Evolutionary conservation across 805 yeast species (phyloP).

Genomic region (Priceomyces melissophilus): DNA sequence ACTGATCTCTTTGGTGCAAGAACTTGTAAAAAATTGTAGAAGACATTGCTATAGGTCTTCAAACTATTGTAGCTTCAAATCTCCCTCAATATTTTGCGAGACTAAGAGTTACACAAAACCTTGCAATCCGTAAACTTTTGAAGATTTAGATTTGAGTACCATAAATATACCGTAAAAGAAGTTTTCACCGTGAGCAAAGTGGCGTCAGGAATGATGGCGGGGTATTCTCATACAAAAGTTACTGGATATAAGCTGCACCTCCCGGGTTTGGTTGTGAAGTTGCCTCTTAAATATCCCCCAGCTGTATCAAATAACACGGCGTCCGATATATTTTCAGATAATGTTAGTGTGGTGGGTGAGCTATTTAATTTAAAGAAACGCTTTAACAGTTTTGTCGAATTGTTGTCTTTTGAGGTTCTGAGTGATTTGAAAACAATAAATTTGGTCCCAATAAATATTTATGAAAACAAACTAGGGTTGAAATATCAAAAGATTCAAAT

Average conservation of each 20-base stretch:
- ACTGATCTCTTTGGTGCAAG: conserved; percentile 74
- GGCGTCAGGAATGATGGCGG: background rate
- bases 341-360: conserved; percentile 17
- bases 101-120: conserved; percentile 6
- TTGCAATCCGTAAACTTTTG: background rate
- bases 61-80: too few species aligned
- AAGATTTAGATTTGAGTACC: background rate
- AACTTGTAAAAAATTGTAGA: conserved; percentile 86
- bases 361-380: conserved; percentile 20
- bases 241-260: conserved; percentile 18
- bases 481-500: conserved; percentile 31
- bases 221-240: conserved; percentile 6
- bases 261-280: conserved; percentile 12
- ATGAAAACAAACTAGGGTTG: conserved; percentile 28
- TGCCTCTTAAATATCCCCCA: conserved; percentile 24
- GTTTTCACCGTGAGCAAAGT: background rate
- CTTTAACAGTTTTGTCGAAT: conserved; percentile 20
- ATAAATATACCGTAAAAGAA: background rate
- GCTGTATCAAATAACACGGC: conserved; percentile 6
- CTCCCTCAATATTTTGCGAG: background rate
- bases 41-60: conserved; percentile 50
- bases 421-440: conserved; percentile 28
- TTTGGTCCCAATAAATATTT: conserved; percentile 39
- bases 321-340: conserved; percentile 21
- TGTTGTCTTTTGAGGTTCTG: conserved; percentile 27